Conservation (phyloP, 2,329 filamentous ascomycete species). For the Cladophialophora chaetospira region DNA sequence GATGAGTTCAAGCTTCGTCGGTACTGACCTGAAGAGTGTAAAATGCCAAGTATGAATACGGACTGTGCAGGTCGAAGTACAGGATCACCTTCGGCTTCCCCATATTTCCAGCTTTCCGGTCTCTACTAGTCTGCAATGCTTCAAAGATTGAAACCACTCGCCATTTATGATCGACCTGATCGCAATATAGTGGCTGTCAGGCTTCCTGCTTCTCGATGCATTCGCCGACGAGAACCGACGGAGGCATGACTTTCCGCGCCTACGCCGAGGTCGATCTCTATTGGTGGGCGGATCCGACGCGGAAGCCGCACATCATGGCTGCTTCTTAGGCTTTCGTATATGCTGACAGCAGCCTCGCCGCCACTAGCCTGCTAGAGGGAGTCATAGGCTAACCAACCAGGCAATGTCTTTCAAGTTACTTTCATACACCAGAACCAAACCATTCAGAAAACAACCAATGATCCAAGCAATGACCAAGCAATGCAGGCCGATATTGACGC, state of each 20-base stretch:
- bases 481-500: neutral
- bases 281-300: neutral
- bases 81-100: conserved; percentile 55
- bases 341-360: neutral
- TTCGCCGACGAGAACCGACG: neutral
- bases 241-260: neutral
- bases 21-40: conserved; percentile 54
- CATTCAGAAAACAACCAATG: no score
- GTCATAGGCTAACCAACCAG: no score
- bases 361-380: no score
- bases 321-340: neutral
- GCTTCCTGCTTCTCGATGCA: no score
- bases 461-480: neutral
- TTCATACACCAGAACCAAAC: no score
- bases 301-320: neutral
- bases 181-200: neutral
- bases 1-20: neutral
- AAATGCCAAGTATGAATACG: conserved; percentile 63
- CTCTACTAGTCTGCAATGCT: neutral
- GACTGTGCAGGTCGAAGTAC: conserved; percentile 61
- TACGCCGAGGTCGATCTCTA: neutral
- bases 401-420: no score
- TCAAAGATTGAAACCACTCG: no score
- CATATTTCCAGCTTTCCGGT: conserved; percentile 38
- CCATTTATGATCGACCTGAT: no score